Conservation (phyloP, 2,329 filamentous ascomycete genomes). For the Thielaviopsis ethacetica region DNA sequence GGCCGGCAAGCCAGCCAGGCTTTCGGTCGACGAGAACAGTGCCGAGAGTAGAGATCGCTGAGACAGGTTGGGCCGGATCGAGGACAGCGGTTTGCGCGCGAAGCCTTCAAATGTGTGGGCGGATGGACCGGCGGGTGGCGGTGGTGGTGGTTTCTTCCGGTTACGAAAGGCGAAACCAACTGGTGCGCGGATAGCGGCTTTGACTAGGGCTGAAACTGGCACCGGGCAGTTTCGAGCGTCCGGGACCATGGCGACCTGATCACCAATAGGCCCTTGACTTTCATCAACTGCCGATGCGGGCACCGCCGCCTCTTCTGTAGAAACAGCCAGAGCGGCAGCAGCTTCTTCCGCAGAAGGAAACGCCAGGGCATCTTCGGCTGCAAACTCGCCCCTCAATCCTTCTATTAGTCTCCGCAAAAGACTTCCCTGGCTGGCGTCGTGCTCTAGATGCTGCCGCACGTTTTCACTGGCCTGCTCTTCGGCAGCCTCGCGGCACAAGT, state of each 20-base stretch:
- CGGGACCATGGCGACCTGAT: neutral
- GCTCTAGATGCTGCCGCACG: neutral
- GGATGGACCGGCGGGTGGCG: too few species aligned
- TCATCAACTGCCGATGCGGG: neutral
- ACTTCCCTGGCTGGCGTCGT: neutral
- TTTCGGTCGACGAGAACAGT: neutral
- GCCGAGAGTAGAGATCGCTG: neutral
- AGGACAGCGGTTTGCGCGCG: neutral
- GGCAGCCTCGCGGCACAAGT: neutral
- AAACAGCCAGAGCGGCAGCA: neutral
- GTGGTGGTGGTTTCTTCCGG: neutral
- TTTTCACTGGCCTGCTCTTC: neutral
- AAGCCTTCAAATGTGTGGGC: neutral
- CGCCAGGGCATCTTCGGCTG: neutral
- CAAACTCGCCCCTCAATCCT: neutral
- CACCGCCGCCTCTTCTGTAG: neutral
- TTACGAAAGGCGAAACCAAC: neutral
- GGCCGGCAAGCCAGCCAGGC: neutral
- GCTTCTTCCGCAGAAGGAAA: neutral
- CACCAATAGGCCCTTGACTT: neutral
- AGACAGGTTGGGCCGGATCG: neutral
- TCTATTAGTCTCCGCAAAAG: neutral
- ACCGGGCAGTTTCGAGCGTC: neutral
- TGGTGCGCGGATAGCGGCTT: neutral
- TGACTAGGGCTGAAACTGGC: neutral